phyloP scores from a whole-genome alignment of 2,329 filamentous ascomycete species.

The Pseudocercospora musae region DNA sequence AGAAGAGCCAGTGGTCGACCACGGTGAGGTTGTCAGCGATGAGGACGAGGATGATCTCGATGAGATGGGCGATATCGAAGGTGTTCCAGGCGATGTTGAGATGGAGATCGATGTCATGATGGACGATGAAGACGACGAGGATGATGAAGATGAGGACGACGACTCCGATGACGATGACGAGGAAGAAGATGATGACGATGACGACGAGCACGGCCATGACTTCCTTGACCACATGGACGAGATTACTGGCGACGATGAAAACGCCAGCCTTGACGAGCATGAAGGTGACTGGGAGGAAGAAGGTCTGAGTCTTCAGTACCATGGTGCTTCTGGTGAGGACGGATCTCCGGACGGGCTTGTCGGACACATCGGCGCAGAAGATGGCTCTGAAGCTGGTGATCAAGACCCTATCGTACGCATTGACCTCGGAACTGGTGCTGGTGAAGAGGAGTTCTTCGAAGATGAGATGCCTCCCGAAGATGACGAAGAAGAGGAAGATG shows the following conservation, averaged over 20 bases:
- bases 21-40: slow-evolving; percentile 84
- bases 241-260: slow-evolving; percentile 48
- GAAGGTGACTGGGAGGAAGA: slow-evolving; percentile 46
- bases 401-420: slow-evolving; percentile 32
- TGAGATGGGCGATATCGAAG: slow-evolving; percentile 71
- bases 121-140: slow-evolving; percentile 65
- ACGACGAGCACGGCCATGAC: slow-evolving; percentile 58
- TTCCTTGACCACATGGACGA: slow-evolving; percentile 56
- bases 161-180: slow-evolving; percentile 58
- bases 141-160: slow-evolving; percentile 55
- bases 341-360: slow-evolving; percentile 36
- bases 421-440: slow-evolving; percentile 46
- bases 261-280: slow-evolving; percentile 47
- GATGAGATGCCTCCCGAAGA: slow-evolving; percentile 59
- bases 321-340: slow-evolving; percentile 46
- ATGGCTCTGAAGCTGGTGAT: slow-evolving; percentile 37
- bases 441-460: slow-evolving; percentile 51
- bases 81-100: slow-evolving; percentile 57
- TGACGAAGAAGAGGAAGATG: slow-evolving; percentile 50
- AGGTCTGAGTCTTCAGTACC: slow-evolving; percentile 41
- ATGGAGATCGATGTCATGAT: slow-evolving; percentile 86
- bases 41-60: slow-evolving; percentile 78
- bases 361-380: slow-evolving; percentile 41
- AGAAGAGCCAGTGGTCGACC: slow-evolving; percentile 76
- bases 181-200: slow-evolving; percentile 53